These are phyloP conservation scores for Peronosclerospora sorghi DNA, from an alignment of 352 stramenopile species.

Conservation along the genomic window DNA sequence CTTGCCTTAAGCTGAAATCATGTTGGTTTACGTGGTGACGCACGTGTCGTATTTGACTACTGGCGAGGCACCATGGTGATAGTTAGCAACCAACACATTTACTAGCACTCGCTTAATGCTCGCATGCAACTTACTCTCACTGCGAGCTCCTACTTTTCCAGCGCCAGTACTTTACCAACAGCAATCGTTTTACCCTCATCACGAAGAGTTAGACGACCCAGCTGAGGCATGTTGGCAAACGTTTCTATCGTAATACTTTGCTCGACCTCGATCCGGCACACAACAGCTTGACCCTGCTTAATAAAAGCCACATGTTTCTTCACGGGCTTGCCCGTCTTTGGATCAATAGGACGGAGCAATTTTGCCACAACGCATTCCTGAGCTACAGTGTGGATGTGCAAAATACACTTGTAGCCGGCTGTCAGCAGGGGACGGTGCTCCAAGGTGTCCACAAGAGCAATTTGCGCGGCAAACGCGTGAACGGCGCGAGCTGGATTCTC, in stretches of 20 bases:
- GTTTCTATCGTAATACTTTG: constrained; percentile 92
- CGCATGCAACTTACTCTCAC: background rate
- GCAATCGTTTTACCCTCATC: constrained; percentile 98
- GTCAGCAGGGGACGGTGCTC: constrained; percentile 95
- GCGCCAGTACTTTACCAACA: constrained; percentile 95
- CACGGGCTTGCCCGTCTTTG: constrained; percentile 84
- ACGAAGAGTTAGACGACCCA: constrained; percentile 95
- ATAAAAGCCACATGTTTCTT: constrained; percentile 93
- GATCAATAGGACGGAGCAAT: constrained; percentile 82
- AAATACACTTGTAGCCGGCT: constrained; percentile 94
- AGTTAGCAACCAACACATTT: too few relatives aligned
- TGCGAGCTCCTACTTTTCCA: constrained; percentile 55
- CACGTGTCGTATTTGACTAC: too few relatives aligned
- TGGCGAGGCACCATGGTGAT: too few relatives aligned
- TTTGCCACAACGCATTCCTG: constrained; percentile 92
- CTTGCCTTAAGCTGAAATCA: background rate
- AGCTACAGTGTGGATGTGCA: constrained; percentile 95
- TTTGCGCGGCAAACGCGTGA: constrained; percentile 84
- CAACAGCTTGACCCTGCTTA: constrained; percentile 89
- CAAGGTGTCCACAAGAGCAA: constrained; percentile 94
- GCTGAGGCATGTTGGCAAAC: constrained; percentile 91
- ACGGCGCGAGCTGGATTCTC: constrained; percentile 43
- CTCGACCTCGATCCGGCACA: constrained; percentile 89
- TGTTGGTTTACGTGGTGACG: background rate
- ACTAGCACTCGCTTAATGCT: background rate